These are phyloP conservation scores for Claviceps fusiformis DNA, from an alignment of 2,329 filamentous ascomycete species.

Conservation along the genomic window DNA sequence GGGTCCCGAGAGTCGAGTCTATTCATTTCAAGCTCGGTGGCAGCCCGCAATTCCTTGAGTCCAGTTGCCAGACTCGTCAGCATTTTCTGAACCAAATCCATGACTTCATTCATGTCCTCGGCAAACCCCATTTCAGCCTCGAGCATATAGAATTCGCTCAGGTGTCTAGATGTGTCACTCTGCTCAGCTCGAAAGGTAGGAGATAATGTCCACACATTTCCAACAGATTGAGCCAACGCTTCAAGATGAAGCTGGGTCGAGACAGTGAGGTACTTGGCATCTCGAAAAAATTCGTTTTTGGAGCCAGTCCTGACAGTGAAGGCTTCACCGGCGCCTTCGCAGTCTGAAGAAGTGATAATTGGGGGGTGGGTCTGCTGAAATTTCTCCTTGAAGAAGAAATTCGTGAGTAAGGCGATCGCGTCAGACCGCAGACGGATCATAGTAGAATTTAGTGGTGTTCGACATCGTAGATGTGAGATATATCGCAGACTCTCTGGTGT, in stretches of 20 bases:
- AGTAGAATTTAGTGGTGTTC: slow-evolving; percentile 67
- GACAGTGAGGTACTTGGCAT: slow-evolving; percentile 88
- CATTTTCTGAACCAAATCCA: slow-evolving; percentile 70
- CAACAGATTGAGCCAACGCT: slow-evolving; percentile 74
- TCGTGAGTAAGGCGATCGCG: slow-evolving; percentile 56
- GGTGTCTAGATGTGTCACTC: slow-evolving; percentile 83
- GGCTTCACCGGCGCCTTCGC: slow-evolving; percentile 90
- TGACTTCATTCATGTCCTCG: slow-evolving; percentile 54
- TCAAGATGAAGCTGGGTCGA: slow-evolving; percentile 92
- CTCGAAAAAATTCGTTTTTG: slow-evolving; percentile 54
- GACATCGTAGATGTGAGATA: slow-evolving; percentile 73
- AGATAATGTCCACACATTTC: slow-evolving; percentile 85
- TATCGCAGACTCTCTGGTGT: slow-evolving; percentile 77
- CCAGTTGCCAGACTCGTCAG: slow-evolving; percentile 39
- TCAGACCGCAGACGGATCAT: slow-evolving; percentile 75
- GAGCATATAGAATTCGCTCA: slow-evolving; percentile 98
- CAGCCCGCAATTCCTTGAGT: slow-evolving; percentile 27
- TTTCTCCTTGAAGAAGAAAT: slow-evolving; percentile 57
- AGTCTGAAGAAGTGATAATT: slow-evolving; percentile 91
- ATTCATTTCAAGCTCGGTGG: slow-evolving; percentile 28
- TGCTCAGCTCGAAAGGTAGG: slow-evolving; percentile 89
- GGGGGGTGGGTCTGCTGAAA: slow-evolving; percentile 84
- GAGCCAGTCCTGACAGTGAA: slow-evolving; percentile 53
- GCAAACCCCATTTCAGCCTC: slow-evolving; percentile 82
- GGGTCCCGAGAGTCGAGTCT: slow-evolving; percentile 22